Evolutionary conservation across 345 rosid species (phyloP), one percentile per base, ranked within the genome.

Genomic region (Viola odorata): DNA sequence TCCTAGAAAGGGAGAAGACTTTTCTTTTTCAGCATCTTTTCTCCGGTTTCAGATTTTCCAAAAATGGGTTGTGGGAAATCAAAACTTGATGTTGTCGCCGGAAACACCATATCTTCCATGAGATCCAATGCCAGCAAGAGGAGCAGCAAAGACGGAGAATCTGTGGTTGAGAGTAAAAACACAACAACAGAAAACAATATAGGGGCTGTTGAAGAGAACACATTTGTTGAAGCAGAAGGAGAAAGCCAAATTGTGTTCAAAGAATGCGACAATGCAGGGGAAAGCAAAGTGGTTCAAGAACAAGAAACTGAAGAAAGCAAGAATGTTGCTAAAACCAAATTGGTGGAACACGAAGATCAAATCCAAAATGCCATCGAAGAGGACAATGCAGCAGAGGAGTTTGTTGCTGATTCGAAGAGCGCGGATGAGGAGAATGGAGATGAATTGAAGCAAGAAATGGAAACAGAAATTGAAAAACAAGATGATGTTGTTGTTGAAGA

Each of bases 51-150:
- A 4, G 13, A 36, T 17, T 39, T 11, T 36, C 14, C 14, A 16
- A 61, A 63, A 58, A 91, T 88, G 98, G 98, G 96, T 36, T 91
- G 98, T 64, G 85, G 88, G 7, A 69, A 88, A 73, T 91, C 98
- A 15, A 91, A 91, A 65, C 89, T 80, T 7, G 81, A 73, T 17
- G 88, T 86, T 41, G 89, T 82, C 5, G 70, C 81, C 0, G 95
- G 79, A 36, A 82, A 85, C 78, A 83, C 94, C 53, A 77, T 64
- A 39, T 55, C 73, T 69, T 78, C 75, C 61, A 85, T 73, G 79
- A 73, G 73, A 75, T 72, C 74, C 8, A 72, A 44, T 64, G 69
- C 37, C 45, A 40, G 49, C 17, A 39, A 57, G 50, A n/a, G 39
- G 16, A 8, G 65, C 1, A 55, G 64, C 13, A 47, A 48, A 32